These are phyloP conservation scores for Biscogniauxia mediterranea DNA, from an alignment of 2,329 filamentous ascomycete genomes.

Conservation along the genomic window DNA sequence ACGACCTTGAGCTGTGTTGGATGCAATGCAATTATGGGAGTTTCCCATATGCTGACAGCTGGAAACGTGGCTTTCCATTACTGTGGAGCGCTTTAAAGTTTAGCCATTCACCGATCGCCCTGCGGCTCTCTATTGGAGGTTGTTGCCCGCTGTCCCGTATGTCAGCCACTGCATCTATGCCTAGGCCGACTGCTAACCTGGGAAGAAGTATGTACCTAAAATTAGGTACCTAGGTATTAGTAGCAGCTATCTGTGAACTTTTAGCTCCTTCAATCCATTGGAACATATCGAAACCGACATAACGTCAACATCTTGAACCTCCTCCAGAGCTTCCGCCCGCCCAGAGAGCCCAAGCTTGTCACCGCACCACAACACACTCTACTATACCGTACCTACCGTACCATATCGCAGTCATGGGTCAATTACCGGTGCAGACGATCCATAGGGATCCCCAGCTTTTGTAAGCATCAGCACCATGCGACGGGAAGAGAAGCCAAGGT, in stretches of 20 bases:
- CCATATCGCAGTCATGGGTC: slow-evolving; percentile 61
- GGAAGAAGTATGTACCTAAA: not conserved
- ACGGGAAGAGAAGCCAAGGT: slow-evolving; percentile 1
- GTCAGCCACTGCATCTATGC: slow-evolving; percentile 3
- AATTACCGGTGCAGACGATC: slow-evolving; percentile 89
- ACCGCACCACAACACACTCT: not conserved
- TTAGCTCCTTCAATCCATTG: not conserved
- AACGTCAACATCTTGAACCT: slow-evolving; percentile 2
- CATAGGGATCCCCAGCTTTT: slow-evolving; percentile 97
- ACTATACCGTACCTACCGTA: too few species aligned
- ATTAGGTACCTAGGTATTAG: not conserved
- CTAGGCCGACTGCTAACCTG: not conserved
- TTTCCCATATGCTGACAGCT: slow-evolving; percentile 1
- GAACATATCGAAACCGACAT: not conserved
- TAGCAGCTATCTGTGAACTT: too few species aligned
- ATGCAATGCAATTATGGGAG: not conserved
- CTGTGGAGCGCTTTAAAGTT: slow-evolving; percentile 17
- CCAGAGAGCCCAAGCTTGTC: slow-evolving; percentile 4
- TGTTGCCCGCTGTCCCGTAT: not conserved
- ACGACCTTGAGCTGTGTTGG: too few species aligned
- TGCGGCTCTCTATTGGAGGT: not conserved
- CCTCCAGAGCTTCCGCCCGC: slow-evolving; percentile 1
- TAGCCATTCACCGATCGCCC: slow-evolving; percentile 14
- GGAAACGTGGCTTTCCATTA: slow-evolving; percentile 22
- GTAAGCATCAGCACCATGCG: slow-evolving; percentile 52